Evolutionary conservation across 1,284 basidiomycete species (phyloP), one percentile per base, ranked within the genome.

Genomic region (Moesziomyces sp.): DNA sequence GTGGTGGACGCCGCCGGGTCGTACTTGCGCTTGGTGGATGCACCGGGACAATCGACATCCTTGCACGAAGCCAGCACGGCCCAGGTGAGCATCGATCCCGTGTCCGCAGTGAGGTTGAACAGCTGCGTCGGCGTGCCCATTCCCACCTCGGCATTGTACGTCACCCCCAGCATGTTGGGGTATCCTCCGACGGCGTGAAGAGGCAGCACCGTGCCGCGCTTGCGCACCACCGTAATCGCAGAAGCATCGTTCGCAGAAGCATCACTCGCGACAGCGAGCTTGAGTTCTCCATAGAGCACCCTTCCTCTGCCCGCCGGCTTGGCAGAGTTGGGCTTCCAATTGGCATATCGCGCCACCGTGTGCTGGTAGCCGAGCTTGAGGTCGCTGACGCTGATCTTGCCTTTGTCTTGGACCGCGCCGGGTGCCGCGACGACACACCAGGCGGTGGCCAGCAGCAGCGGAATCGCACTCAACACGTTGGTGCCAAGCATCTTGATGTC

Each of bases 71-170:
- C 47, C 8, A 40, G 28, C 8, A 66, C 50, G 3, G 59, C 69
- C 69, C 69, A 72, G 0, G 69, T 62, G 14, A 66, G 58, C 58
- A 48, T 72, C 47, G 69, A 72, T 0, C 69, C 69, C 11, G 69
- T 66, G 14, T 72, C 69, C 8, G 61, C 63, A 5, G 69, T 72
- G 43, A 72, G 28, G n/a, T 59, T 72, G 46, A 72, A 58, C 1
- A 28, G 11, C 18, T 72, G 62, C 18, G 52, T 30, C 9, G 69
- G 62, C 19, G 58, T 62, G 8, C 69, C 69, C 26, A 72, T 45
- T 9, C 58, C 58, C 0, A 72, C 62, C 21, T 24, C 44, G 16
- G 52, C 52, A 10, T 72, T 72, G 58, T 56, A 72, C 10, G 69
- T 72, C 44, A 61, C 45, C 3, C 69, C 69, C 4, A 72, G 58